phyloP scores from a whole-genome alignment of 2,329 filamentous ascomycete genomes.

The Scedosporium apiospermum region DNA sequence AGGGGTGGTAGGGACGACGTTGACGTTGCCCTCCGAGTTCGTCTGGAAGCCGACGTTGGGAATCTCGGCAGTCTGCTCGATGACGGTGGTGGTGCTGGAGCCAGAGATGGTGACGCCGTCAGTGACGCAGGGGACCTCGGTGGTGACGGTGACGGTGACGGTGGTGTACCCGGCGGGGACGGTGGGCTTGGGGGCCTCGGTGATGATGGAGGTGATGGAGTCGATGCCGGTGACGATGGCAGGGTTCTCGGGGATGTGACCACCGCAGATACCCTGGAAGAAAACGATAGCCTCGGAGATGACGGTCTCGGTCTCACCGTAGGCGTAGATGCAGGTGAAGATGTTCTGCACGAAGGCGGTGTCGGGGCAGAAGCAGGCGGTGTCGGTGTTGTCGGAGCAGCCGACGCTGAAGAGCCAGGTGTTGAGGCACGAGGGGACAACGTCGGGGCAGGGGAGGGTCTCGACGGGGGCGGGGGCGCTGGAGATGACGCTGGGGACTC shows the following conservation, averaged over 20 bases:
- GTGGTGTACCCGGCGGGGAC: slow-evolving; percentile 42
- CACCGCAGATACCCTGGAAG: slow-evolving; percentile 86
- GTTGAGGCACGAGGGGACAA: slow-evolving; percentile 84
- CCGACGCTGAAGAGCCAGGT: slow-evolving; percentile 69
- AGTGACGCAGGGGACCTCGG: slow-evolving; percentile 41
- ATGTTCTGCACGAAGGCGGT: slow-evolving; percentile 67
- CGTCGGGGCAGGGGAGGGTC: slow-evolving; percentile 51
- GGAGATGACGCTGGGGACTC: no score
- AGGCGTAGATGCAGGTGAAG: slow-evolving; percentile 71
- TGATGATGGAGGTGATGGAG: slow-evolving; percentile 50
- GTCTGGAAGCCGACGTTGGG: slow-evolving; percentile 43
- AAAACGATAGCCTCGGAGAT: slow-evolving; percentile 65
- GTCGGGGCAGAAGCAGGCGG: slow-evolving; percentile 78
- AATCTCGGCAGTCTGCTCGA: slow-evolving; percentile 41
- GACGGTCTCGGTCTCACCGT: slow-evolving; percentile 57
- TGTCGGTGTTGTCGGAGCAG: slow-evolving; percentile 79
- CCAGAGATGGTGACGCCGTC: slow-evolving; percentile 35
- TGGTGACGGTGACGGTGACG: slow-evolving; percentile 35
- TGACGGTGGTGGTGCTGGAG: slow-evolving; percentile 36
- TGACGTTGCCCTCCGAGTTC: slow-evolving; percentile 11
- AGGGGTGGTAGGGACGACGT: slow-evolving; percentile 9
- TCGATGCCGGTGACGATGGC: slow-evolving; percentile 71
- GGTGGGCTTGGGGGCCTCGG: slow-evolving; percentile 41
- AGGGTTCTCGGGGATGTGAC: slow-evolving; percentile 67
- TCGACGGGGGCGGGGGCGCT: slow-evolving; percentile 24